phyloP scores from a whole-genome alignment of 106 monocot species.

The Ottelia alismoides region DNA sequence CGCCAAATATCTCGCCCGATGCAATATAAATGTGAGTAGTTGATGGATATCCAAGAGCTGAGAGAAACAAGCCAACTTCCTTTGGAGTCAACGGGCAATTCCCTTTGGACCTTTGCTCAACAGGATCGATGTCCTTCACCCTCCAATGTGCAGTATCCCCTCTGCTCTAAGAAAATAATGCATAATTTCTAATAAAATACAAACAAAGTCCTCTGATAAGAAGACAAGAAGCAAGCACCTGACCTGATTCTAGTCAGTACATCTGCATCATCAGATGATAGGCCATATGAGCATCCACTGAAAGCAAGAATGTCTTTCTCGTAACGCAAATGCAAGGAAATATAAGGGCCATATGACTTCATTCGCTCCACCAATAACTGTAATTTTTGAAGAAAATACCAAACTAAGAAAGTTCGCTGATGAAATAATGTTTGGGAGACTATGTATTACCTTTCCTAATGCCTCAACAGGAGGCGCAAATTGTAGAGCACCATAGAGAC shows the following conservation, averaged over 20 bases:
- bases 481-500: conserved; percentile 64
- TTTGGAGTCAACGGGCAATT: conserved; percentile 91
- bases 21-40: conserved; percentile 87
- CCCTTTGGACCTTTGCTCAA: conserved; percentile 58
- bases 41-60: conserved; percentile 71
- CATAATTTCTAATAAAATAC: no score
- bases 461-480: conserved; percentile 70
- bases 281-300: conserved; percentile 91
- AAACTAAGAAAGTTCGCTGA: neutral
- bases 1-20: conserved; percentile 84
- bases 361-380: conserved; percentile 89
- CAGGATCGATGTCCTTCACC: conserved; percentile 65
- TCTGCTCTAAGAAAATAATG: no score
- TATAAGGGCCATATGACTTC: conserved; percentile 78
- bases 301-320: conserved; percentile 99
- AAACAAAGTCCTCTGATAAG: no score
- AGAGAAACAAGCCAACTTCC: conserved; percentile 86
- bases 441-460: conserved; percentile 86
- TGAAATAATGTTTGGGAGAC: no score
- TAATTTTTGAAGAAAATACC: neutral
- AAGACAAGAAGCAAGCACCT: no score
- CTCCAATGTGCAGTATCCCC: no score
- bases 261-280: conserved; percentile 59
- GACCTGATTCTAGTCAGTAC: conserved; percentile 47
- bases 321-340: conserved; percentile 93